phyloP scores from a whole-genome alignment of 257 asterid genomes.

The Lithospermum erythrorhizon region DNA sequence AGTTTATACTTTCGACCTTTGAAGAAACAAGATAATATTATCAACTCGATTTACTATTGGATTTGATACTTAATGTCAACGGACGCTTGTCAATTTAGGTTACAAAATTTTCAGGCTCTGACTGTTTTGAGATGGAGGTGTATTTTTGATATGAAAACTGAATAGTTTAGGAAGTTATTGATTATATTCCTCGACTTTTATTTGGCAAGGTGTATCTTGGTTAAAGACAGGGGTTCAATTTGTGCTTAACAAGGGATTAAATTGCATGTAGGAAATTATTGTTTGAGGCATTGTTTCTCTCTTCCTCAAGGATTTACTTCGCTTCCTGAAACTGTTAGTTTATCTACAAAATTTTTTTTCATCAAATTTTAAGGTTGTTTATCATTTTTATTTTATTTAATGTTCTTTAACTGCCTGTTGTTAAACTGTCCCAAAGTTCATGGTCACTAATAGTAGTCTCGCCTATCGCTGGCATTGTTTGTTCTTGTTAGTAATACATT shows the following conservation, averaged over 20 bases:
- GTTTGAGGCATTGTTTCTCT: slow-evolving; percentile 22
- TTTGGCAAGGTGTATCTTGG: slow-evolving; percentile 21
- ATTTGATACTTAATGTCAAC: too few species aligned
- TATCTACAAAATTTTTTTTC: not conserved
- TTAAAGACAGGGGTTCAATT: slow-evolving; percentile 17
- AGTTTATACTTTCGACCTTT: too few species aligned
- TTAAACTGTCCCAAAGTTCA: not conserved
- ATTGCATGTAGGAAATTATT: slow-evolving; percentile 32
- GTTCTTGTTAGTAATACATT: too few species aligned
- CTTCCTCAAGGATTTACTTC: slow-evolving; percentile 31
- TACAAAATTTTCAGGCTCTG: too few species aligned
- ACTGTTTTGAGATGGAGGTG: not conserved
- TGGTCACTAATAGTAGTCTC: not conserved
- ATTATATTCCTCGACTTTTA: not conserved
- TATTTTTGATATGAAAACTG: too few species aligned
- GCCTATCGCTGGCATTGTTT: not conserved
- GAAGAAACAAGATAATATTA: too few species aligned
- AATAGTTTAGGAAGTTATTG: not conserved
- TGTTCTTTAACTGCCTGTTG: not conserved
- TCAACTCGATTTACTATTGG: too few species aligned
- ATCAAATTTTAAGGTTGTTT: not conserved
- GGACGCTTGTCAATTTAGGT: too few species aligned
- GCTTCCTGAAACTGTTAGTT: slow-evolving; percentile 25
- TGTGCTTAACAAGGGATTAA: slow-evolving; percentile 21
- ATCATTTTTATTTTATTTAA: not conserved